Evolutionary conservation across 2,329 filamentous ascomycete species (phyloP).

Genomic region (Arthrobotrys conoides): DNA sequence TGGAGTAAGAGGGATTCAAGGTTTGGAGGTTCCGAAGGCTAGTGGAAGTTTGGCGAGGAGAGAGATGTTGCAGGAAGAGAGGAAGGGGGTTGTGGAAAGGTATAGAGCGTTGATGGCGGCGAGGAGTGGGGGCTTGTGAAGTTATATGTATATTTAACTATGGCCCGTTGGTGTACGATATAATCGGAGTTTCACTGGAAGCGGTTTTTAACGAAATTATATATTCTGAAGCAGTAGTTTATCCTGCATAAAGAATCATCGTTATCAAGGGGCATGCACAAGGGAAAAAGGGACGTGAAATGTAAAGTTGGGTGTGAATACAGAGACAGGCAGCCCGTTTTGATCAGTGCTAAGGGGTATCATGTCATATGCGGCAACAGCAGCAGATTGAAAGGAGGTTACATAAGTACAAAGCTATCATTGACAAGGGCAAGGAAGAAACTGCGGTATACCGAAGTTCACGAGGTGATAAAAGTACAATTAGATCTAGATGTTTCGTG

Average conservation of each 20-base stretch:
- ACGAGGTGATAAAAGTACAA: conserved; percentile 27
- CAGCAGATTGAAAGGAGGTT: neutral
- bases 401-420: neutral
- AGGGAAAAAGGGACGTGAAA: neutral
- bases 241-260: neutral
- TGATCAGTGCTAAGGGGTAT: conserved; percentile 46
- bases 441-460: neutral
- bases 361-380: conserved; percentile 32
- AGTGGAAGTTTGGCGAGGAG: conserved; percentile 80
- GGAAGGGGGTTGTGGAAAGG: conserved; percentile 79
- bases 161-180: conserved; percentile 7
- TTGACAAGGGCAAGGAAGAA: conserved; percentile 1
- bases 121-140: conserved; percentile 66
- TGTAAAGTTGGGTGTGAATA: neutral
- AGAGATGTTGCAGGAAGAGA: conserved; percentile 79
- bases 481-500: conserved; percentile 10
- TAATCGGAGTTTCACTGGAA: neutral
- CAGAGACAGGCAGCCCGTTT: conserved; percentile 47
- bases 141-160: neutral
- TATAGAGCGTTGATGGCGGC: conserved; percentile 80
- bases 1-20: conserved; percentile 71
- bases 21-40: conserved; percentile 77
- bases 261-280: neutral
- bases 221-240: neutral
- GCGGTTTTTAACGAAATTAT: neutral